Evolutionary conservation across 78 protist species (phyloP).

Genomic region (Emiliania huxleyi): DNA sequence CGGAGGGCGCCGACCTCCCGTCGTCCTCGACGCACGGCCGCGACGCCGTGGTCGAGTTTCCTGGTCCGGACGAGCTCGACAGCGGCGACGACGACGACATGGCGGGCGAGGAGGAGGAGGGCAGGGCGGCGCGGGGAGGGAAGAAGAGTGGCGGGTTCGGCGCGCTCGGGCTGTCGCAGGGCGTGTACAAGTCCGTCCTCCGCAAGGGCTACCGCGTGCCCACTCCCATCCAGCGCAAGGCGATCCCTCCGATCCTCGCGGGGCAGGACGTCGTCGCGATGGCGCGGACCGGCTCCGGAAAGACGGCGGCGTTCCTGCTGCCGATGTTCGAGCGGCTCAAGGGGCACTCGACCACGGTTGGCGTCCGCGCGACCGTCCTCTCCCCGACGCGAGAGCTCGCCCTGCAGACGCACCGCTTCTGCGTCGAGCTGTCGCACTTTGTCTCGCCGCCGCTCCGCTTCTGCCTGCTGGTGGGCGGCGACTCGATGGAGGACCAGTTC

Average conservation of each 20-base stretch:
- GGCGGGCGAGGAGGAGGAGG: constrained; percentile 25
- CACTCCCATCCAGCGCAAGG: constrained; percentile 86
- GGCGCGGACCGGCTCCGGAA: constrained; percentile 99
- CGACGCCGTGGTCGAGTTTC: no score
- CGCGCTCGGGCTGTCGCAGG: constrained; percentile 45
- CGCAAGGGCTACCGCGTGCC: constrained; percentile 87
- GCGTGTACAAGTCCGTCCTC: constrained; percentile 50
- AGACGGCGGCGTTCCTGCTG: constrained; percentile 92
- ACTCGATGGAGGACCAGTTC: constrained; percentile 83
- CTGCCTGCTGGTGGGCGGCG: constrained; percentile 94
- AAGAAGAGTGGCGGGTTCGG: constrained; percentile 71
- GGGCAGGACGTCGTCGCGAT: constrained; percentile 95
- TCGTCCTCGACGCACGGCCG: no score
- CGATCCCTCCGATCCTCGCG: constrained; percentile 80
- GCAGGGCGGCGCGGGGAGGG: no score
- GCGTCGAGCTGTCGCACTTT: constrained; percentile 67
- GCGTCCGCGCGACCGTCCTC: constrained; percentile 86
- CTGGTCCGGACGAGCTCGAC: no score
- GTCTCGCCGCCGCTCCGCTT: constrained; percentile 57
- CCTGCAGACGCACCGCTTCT: constrained; percentile 83
- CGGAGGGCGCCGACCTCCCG: no score
- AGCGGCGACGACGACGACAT: not conserved
- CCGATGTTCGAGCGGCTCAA: constrained; percentile 66
- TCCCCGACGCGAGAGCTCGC: constrained; percentile 99
- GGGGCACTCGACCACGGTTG: constrained; percentile 76